A percentile compares a stretch with the other conserved stretches of the same genome.
Conservation (phyloP, 352 stramenopile species). For the Vaucheria bursata region DNA sequence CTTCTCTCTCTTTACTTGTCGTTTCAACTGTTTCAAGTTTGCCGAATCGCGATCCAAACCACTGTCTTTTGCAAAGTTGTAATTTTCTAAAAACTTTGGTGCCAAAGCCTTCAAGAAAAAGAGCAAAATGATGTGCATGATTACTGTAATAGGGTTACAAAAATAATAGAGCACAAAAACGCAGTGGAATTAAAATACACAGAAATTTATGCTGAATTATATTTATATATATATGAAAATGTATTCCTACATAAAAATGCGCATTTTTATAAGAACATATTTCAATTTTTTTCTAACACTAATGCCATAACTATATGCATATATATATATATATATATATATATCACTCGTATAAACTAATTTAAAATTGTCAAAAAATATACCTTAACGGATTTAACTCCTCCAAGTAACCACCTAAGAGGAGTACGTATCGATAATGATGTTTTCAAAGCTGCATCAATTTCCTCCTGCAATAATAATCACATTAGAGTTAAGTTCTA, state of each 20-base stretch:
- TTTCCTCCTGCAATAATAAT: background rate
- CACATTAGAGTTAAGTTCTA: too few species aligned
- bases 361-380: too few species aligned
- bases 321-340: too few species aligned
- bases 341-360: too few species aligned
- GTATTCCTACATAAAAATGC: too few species aligned
- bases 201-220: background rate
- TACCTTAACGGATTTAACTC: background rate
- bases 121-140: background rate
- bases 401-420: background rate
- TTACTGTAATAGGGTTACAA: background rate
- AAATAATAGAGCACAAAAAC: too few species aligned
- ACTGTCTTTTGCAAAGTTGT: conserved; percentile 80
- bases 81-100: conserved; percentile 79
- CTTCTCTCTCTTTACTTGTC: conserved; percentile 89
- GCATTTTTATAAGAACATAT: too few species aligned
- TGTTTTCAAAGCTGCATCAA: background rate
- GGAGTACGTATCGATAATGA: background rate
- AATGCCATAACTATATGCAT: background rate
- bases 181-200: too few species aligned
- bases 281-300: background rate
- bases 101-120: conserved; percentile 55
- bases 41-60: conserved; percentile 62
- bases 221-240: too few species aligned
- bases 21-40: conserved; percentile 75